Conservation (phyloP, 2,329 filamentous ascomycete species). For the Eutypa lata region DNA sequence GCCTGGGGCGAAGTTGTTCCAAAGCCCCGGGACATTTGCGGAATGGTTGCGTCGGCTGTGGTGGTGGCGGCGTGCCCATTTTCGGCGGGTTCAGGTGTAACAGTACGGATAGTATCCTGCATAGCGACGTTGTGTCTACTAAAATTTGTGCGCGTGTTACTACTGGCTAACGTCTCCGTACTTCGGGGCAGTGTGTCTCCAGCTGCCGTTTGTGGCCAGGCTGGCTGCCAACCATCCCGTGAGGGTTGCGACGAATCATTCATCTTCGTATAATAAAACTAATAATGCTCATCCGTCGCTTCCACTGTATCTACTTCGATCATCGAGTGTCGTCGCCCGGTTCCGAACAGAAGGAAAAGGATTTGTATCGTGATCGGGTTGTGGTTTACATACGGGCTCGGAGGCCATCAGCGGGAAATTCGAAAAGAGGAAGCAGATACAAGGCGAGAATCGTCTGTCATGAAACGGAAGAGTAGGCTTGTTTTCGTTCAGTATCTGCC, state of each 20-base stretch:
- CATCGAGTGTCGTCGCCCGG: constrained; percentile 21
- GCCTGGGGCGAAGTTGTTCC: constrained; percentile 39
- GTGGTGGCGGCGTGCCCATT: constrained; percentile 17
- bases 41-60: constrained; percentile 13
- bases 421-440: constrained; percentile 9
- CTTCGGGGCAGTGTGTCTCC: constrained; percentile 23
- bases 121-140: constrained; percentile 24
- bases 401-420: constrained; percentile 18
- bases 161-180: constrained; percentile 16
- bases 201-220: constrained; percentile 28
- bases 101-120: constrained; percentile 55
- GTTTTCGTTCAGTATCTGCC: constrained; percentile 14
- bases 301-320: constrained; percentile 34
- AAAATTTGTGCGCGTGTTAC: constrained; percentile 20
- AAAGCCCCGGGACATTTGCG: constrained; percentile 29
- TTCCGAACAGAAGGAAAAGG: constrained; percentile 14
- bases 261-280: constrained; percentile 36
- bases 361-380: constrained; percentile 13
- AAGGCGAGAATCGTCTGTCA: constrained; percentile 13
- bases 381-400: constrained; percentile 14
- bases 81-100: constrained; percentile 60
- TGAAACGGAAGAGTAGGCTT: constrained; percentile 14
- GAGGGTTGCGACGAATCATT: constrained; percentile 39
- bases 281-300: constrained; percentile 43
- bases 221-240: constrained; percentile 33